Evolutionary conservation across 2,329 filamentous ascomycete genomes (phyloP).

Genomic region (Ceratocystis cubensis): DNA sequence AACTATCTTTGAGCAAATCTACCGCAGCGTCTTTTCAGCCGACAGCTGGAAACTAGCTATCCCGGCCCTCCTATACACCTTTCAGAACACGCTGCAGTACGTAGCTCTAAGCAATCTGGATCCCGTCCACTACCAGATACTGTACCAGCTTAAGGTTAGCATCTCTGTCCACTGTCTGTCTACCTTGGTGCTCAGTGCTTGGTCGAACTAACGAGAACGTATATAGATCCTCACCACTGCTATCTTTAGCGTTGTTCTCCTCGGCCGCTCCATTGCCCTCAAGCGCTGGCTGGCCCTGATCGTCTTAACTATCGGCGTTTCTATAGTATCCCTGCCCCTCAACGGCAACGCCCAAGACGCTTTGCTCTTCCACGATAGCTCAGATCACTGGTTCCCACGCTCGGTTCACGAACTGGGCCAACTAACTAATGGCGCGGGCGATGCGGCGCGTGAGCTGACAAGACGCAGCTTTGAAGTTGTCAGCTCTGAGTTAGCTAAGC

Average conservation of each 20-base stretch:
- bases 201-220: slow-evolving; percentile 4
- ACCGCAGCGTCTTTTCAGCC: slow-evolving; percentile 67
- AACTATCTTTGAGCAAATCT: slow-evolving; percentile 67
- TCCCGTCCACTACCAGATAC: slow-evolving; percentile 82
- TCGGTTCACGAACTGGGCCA: slow-evolving; percentile 66
- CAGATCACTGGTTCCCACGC: slow-evolving; percentile 60
- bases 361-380: slow-evolving; percentile 50
- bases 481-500: slow-evolving; percentile 33
- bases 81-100: slow-evolving; percentile 91
- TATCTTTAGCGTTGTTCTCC: slow-evolving; percentile 67
- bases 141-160: slow-evolving; percentile 76
- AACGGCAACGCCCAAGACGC: slow-evolving; percentile 42
- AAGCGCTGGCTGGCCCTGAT: slow-evolving; percentile 72
- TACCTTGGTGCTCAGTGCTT: background rate
- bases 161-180: background rate
- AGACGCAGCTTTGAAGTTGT: slow-evolving; percentile 33
- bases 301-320: slow-evolving; percentile 68
- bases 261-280: slow-evolving; percentile 55
- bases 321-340: slow-evolving; percentile 68
- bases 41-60: slow-evolving; percentile 94
- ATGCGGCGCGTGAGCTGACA: slow-evolving; percentile 40
- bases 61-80: slow-evolving; percentile 74
- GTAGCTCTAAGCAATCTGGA: slow-evolving; percentile 82
- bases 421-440: slow-evolving; percentile 34
- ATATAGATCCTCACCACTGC: slow-evolving; percentile 69